These are phyloP conservation scores for Salix caprea DNA, from an alignment of 345 rosid species.

Conservation along the genomic window DNA sequence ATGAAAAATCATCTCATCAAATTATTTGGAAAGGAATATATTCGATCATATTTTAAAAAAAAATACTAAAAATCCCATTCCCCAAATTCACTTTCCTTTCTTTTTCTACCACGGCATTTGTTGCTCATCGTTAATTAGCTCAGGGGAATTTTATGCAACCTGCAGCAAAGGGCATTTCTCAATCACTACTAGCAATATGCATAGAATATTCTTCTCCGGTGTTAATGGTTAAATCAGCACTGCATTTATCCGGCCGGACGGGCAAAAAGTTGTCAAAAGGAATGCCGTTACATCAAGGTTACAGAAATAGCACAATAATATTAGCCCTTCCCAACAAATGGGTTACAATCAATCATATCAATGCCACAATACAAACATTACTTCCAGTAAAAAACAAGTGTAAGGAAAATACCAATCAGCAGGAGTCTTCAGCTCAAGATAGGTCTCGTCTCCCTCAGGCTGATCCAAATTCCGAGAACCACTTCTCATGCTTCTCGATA, in stretches of 20 bases:
- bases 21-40: too few species aligned
- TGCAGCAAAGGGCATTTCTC: not conserved
- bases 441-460: constrained; percentile 35
- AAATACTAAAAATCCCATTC: too few species aligned
- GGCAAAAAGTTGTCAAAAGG: not conserved
- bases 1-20: too few species aligned
- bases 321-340: not conserved
- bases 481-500: constrained; percentile 95
- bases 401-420: not conserved
- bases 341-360: not conserved
- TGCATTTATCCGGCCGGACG: not conserved
- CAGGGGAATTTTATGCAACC: too few species aligned
- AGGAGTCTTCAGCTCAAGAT: not conserved
- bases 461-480: constrained; percentile 93
- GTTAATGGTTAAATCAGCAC: not conserved
- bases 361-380: not conserved
- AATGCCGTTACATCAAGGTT: not conserved
- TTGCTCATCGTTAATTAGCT: too few species aligned
- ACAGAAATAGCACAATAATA: not conserved
- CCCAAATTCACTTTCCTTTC: too few species aligned
- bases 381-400: not conserved
- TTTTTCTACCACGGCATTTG: too few species aligned
- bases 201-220: not conserved
- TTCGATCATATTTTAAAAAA: too few species aligned
- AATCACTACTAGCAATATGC: too few species aligned